Evolutionary conservation across 345 rosid species (phyloP), one percentile per base, ranked within the genome.

Genomic region (Brassica rapa): DNA sequence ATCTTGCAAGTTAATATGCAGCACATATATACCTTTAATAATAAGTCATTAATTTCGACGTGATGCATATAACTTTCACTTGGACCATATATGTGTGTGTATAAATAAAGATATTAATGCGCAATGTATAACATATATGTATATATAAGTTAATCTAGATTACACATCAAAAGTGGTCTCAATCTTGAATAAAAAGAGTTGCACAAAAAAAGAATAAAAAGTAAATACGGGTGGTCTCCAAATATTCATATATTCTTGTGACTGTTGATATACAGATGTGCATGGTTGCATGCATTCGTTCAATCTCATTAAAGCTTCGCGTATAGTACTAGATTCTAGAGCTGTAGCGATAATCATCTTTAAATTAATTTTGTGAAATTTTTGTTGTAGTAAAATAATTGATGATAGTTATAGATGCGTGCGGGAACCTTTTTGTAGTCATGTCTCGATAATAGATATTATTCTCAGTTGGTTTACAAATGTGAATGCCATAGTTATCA

Each of bases 11-110:
- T 73, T 68, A 53, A 30, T 59, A 43, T 27, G 53, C 23, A 39
- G 60, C 72, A 70, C 63, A 80, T 56, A 74, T 30, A 80, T 69
- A 69, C 72, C 68, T 74, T 73, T 41, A 66, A 73, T 60, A 15
- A 37, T 73, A 69, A 19, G 25, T 53, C 70, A 74, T 74, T 80
- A 62, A 56, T 69, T 62, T 63, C 49, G 60, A 71, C 66, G 46
- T 65, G 49, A 39, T 77, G 6, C 56, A 49, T n/a, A 49, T 49
- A 49, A 49, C 56, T 49, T 49, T 49, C 56, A 5, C 56, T 49
- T 49, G 56, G 56, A 49, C 56, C 56, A 49, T 46, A 14, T n/a
- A n/a, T 14, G 5, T 49, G 8, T 49, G 15, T 46, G 53, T 46
- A 41, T 46, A 12, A 46, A 46, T 4, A 46, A 12, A 46, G 53